Evolutionary conservation across 2,329 filamentous ascomycete species (phyloP), one percentile per base, ranked within the genome.

Genomic region (Fusarium agapanthi): DNA sequence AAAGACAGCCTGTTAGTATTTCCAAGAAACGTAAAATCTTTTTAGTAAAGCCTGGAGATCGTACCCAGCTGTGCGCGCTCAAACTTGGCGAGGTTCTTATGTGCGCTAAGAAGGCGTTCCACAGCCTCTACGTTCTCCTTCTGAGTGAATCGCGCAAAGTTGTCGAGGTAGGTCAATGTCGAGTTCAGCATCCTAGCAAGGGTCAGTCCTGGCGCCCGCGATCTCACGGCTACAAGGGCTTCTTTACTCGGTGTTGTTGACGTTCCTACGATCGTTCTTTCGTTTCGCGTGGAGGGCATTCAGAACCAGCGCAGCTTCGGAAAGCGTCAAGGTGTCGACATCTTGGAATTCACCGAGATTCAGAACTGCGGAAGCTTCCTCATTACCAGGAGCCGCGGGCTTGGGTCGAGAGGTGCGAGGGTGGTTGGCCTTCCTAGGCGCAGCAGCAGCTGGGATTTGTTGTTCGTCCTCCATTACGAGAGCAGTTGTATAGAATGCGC

Each of bases 121-220:
- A 98, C 94, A n/a, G 94, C 93, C 84, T 97, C 93, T 79, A 97
- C 93, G 75, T 96, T 96, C 82, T 97, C 94, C 81, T 95, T 95
- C 78, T 95, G 91, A 85, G 97, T 97, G 88, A 98, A 98, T 40
- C 96, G 93, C 24, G 95, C 93, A 83, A 99, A 99, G 71, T 95
- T 91, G 78, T 97, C 95, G 60, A 98, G 90, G 83, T 99, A 98
- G 79, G 95, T 94, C 74, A 95, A 88, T 32, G 95, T 98, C 82
- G 97, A 95, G 71, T 90, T 91, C 63, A 97, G 88, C 82, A 95
- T 95, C 79, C 90, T 93, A 59, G 56, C 26, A 18, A 65, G 26
- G 43, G 68, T 72, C 59, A 74, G 65, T 61, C 51, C 63, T 45
- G 45, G 22, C 30, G 30, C 30, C 44, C 30, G 30, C 28, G 12